phyloP scores from a whole-genome alignment of 2,329 filamentous ascomycete genomes.

The Madurella mycetomatis region DNA sequence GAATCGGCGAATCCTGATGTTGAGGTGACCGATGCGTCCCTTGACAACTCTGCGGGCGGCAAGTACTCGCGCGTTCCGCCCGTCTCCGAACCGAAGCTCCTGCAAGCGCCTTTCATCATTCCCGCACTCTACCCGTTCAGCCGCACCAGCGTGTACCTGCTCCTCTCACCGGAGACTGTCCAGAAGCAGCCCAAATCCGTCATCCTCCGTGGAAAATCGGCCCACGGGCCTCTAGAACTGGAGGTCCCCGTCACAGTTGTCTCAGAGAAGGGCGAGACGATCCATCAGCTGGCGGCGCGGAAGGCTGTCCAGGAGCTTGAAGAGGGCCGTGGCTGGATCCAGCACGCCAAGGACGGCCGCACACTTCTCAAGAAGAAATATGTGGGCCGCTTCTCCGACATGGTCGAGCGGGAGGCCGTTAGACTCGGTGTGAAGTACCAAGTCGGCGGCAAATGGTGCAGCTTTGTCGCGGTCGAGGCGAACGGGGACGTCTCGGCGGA shows the following conservation, averaged over 20 bases:
- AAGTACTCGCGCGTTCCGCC: slow-evolving; percentile 50
- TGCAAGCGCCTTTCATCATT: slow-evolving; percentile 62
- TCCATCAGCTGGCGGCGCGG: slow-evolving; percentile 67
- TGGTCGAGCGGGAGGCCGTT: slow-evolving; percentile 63
- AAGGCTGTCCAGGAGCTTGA: slow-evolving; percentile 67
- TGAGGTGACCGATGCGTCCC: slow-evolving; percentile 28
- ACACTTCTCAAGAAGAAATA: slow-evolving; percentile 44
- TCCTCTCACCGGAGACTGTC: slow-evolving; percentile 50
- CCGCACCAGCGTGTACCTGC: slow-evolving; percentile 60
- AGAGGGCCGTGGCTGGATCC: slow-evolving; percentile 63
- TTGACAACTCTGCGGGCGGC: slow-evolving; percentile 23
- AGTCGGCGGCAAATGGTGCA: slow-evolving; percentile 65
- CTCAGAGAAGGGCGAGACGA: slow-evolving; percentile 44
- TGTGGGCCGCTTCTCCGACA: slow-evolving; percentile 49
- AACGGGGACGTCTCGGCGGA: neutral
- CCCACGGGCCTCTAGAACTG: slow-evolving; percentile 56
- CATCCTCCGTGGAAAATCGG: slow-evolving; percentile 52
- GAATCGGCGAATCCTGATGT: slow-evolving; percentile 39
- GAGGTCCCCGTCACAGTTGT: slow-evolving; percentile 57
- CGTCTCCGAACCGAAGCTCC: slow-evolving; percentile 49
- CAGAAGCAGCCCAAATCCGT: slow-evolving; percentile 50
- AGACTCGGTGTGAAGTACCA: slow-evolving; percentile 62
- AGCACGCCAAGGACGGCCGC: slow-evolving; percentile 44
- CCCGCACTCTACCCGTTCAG: slow-evolving; percentile 64
- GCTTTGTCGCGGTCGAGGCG: slow-evolving; percentile 63